A percentile compares a stretch with the other conserved stretches of the same genome.
These are phyloP conservation scores for Ceratocystiopsis minuta DNA, from an alignment of 2,329 filamentous ascomycete species.

Conservation along the genomic window DNA sequence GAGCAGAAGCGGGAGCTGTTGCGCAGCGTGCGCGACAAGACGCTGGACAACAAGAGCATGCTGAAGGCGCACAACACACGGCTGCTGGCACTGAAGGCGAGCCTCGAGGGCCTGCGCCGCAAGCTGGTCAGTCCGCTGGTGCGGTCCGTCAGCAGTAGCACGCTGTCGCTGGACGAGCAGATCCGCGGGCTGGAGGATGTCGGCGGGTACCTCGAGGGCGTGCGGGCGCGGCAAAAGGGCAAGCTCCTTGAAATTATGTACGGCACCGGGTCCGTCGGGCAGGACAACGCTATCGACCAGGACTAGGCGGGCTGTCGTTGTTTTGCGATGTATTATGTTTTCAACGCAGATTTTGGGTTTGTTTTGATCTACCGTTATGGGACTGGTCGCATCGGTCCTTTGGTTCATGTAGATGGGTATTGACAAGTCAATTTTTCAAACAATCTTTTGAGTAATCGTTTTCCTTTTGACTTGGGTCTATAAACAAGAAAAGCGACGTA, in stretches of 20 bases:
- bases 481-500: neutral
- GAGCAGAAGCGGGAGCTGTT: constrained; percentile 76
- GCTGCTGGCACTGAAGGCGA: constrained; percentile 67
- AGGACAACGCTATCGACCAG: neutral
- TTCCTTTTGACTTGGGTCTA: neutral
- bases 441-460: neutral
- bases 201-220: constrained; percentile 55
- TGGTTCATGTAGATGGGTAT: neutral
- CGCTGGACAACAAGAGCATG: constrained; percentile 71
- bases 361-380: no score
- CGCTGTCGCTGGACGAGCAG: constrained; percentile 66
- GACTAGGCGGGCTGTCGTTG: no score
- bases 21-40: constrained; percentile 60
- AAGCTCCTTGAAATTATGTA: constrained; percentile 70
- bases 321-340: no score
- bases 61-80: constrained; percentile 75
- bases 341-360: no score
- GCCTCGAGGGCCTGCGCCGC: constrained; percentile 64
- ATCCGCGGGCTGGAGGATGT: constrained; percentile 67
- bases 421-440: no score
- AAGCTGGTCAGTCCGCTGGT: constrained; percentile 77
- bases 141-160: constrained; percentile 47
- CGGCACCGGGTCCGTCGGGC: constrained; percentile 23
- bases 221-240: constrained; percentile 63
- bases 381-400: no score